Evolutionary conservation across 2,329 filamentous ascomycete species (phyloP).

Genomic region (Metarhizium rileyi): DNA sequence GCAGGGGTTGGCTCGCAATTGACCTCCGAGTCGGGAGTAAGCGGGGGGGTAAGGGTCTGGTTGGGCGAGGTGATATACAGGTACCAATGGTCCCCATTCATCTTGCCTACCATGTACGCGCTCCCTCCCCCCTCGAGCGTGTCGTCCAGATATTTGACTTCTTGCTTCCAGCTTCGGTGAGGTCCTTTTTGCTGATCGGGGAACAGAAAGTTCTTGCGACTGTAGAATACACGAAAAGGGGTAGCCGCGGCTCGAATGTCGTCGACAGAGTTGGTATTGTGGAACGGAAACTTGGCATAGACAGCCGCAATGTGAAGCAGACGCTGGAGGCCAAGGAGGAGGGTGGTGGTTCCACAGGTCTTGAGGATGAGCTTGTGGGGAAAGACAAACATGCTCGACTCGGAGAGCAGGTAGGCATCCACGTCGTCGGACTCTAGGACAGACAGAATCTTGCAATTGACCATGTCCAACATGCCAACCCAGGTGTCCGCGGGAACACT

Average conservation of each 20-base stretch:
- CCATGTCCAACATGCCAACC: slow-evolving; percentile 95
- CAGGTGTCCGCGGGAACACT: slow-evolving; percentile 73
- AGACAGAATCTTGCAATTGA: slow-evolving; percentile 97
- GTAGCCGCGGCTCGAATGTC: slow-evolving; percentile 69
- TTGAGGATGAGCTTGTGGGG: slow-evolving; percentile 99
- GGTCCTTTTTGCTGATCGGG: slow-evolving; percentile 89
- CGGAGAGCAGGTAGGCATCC: slow-evolving; percentile 92
- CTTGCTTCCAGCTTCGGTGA: slow-evolving; percentile 94
- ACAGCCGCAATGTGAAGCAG: slow-evolving; percentile 86
- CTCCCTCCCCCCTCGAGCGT: slow-evolving; percentile 88
- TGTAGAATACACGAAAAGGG: slow-evolving; percentile 96
- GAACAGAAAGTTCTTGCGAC: slow-evolving; percentile 96
- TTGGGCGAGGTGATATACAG: slow-evolving; percentile 89
- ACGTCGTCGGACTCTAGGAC: slow-evolving; percentile 88
- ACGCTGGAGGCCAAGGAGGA: slow-evolving; percentile 79
- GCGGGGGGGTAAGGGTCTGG: slow-evolving; percentile 68
- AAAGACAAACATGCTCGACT: slow-evolving; percentile 99
- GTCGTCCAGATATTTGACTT: slow-evolving; percentile 85
- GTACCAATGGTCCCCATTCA: slow-evolving; percentile 99
- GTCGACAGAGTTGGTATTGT: slow-evolving; percentile 54
- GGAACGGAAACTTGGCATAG: slow-evolving; percentile 80
- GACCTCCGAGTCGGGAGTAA: slow-evolving; percentile 54
- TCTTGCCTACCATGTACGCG: slow-evolving; percentile 99
- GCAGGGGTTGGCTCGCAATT: slow-evolving; percentile 24
- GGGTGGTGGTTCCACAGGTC: slow-evolving; percentile 93